A percentile compares a stretch with the other conserved stretches of the same genome.
phyloP scores from a whole-genome alignment of 139 green algal genomes.

The Chlamydomonas asymmetrica region DNA sequence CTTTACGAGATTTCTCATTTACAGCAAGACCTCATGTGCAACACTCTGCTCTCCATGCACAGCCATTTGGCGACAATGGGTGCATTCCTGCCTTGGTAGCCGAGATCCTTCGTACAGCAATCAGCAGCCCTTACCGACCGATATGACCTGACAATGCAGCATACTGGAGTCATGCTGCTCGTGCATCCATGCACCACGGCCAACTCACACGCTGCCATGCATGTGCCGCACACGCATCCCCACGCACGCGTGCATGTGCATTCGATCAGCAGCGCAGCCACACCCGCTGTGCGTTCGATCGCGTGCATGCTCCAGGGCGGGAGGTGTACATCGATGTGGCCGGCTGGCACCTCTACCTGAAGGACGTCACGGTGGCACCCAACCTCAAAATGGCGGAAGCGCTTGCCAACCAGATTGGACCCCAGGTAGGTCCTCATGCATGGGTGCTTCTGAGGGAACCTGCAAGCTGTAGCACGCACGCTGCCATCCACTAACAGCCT shows the following conservation, averaged over 20 bases:
- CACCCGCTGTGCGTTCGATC: too few relatives aligned
- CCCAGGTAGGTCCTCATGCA: constrained; percentile 25
- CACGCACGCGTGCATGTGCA: not conserved
- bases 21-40: too few relatives aligned
- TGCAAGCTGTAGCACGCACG: not conserved
- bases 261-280: not conserved
- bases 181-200: too few relatives aligned
- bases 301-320: constrained; percentile 22
- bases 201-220: too few relatives aligned
- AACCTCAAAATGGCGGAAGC: constrained; percentile 49
- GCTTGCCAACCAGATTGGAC: constrained; percentile 48
- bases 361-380: constrained; percentile 37
- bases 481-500: not conserved
- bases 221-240: not conserved
- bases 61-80: too few relatives aligned
- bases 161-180: too few relatives aligned
- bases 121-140: too few relatives aligned
- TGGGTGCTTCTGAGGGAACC: not conserved
- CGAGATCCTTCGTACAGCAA: too few relatives aligned
- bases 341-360: constrained; percentile 71
- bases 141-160: too few relatives aligned
- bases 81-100: too few relatives aligned
- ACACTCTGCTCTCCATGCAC: too few relatives aligned
- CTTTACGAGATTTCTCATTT: too few relatives aligned
- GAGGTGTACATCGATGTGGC: constrained; percentile 71